Conservation (phyloP, 257 asterid genomes). For the Solanum clarkiae region DNA sequence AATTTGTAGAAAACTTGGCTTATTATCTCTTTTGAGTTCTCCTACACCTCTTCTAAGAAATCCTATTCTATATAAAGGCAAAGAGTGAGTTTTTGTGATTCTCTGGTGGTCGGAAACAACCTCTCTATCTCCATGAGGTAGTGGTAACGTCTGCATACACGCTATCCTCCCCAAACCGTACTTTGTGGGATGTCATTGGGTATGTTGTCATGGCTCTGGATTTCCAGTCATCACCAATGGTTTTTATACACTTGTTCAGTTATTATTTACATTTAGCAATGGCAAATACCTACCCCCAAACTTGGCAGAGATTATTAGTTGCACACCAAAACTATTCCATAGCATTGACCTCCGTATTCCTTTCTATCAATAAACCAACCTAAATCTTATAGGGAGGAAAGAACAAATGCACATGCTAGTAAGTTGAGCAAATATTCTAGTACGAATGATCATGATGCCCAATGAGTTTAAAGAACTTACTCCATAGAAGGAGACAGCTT, state of each 20-base stretch:
- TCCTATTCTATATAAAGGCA: neutral
- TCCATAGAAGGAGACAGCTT: constrained; percentile 80
- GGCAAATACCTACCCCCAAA: neutral
- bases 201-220: too few species aligned
- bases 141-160: too few species aligned
- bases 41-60: neutral
- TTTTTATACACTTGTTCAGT: neutral
- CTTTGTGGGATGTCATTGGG: too few species aligned
- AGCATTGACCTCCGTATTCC: neutral
- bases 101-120: too few species aligned
- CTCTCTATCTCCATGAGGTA: too few species aligned
- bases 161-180: too few species aligned
- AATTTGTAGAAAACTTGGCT: neutral
- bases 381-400: neutral
- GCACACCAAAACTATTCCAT: neutral
- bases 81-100: too few species aligned
- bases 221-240: neutral
- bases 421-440: neutral
- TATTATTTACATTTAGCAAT: neutral
- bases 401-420: neutral
- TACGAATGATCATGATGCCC: neutral
- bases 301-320: neutral
- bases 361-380: neutral
- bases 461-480: constrained; percentile 50
- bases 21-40: neutral